Conservation (phyloP, 2,329 filamentous ascomycete species). For the Alternaria triticina region DNA sequence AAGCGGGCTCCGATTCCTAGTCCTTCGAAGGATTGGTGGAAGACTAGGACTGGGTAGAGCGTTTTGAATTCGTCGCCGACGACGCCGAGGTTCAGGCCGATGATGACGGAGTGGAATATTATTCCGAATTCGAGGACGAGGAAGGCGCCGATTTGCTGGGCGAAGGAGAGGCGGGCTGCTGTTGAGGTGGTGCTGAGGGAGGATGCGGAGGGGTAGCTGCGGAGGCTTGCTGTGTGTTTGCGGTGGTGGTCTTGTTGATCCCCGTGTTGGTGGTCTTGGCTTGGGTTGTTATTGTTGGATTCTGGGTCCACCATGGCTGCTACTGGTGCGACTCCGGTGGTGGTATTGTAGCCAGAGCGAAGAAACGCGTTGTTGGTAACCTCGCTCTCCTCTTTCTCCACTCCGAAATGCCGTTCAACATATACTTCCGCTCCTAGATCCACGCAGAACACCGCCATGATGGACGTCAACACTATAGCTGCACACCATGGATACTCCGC, state of each 20-base stretch:
- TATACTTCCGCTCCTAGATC: constrained; percentile 7
- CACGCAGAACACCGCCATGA: constrained; percentile 2
- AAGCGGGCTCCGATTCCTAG: constrained; percentile 2
- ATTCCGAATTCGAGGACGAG: constrained; percentile 9
- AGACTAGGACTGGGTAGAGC: background rate
- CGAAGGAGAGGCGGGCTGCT: background rate
- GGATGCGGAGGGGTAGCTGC: background rate
- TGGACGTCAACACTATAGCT: background rate
- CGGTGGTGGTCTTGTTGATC: background rate
- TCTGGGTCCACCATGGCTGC: background rate
- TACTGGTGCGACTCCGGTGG: background rate
- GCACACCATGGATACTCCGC: constrained; percentile 7
- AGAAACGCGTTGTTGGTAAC: background rate
- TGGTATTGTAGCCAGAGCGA: background rate
- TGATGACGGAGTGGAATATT: constrained; percentile 7
- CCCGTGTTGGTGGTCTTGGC: background rate
- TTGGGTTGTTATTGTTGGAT: background rate
- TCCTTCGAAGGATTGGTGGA: constrained; percentile 8
- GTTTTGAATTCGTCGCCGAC: constrained; percentile 3
- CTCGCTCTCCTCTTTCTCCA: background rate
- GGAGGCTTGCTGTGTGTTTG: background rate
- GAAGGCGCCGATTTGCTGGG: constrained; percentile 3
- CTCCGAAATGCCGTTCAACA: background rate
- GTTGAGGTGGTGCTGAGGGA: background rate
- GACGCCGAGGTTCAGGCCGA: constrained; percentile 7